Evolutionary conservation across 176 grass and related monocot species (phyloP).

Genomic region (Rhynchospora pubera): DNA sequence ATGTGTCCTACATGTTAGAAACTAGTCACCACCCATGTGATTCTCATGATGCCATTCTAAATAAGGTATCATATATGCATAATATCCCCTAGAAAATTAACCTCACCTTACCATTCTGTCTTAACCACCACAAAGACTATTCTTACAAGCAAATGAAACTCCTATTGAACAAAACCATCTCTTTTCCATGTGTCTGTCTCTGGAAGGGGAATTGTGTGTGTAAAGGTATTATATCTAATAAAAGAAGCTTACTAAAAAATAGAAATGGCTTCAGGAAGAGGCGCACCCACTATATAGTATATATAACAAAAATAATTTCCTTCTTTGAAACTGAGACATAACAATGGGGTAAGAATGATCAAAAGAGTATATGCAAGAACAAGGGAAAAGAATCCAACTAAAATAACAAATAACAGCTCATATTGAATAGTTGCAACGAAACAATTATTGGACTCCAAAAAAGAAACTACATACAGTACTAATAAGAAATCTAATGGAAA

Average conservation of each 20-base stretch:
- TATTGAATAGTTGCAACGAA: no score
- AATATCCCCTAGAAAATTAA: neutral
- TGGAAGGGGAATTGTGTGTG: neutral
- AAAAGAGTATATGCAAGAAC: neutral
- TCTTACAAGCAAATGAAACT: constrained; percentile 19
- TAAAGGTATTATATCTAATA: neutral
- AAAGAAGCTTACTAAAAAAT: neutral
- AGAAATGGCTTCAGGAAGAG: neutral
- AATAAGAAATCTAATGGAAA: no score
- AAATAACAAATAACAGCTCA: neutral
- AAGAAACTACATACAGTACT: no score
- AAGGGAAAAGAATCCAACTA: neutral
- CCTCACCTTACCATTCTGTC: neutral
- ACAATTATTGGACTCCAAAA: no score
- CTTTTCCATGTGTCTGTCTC: neutral
- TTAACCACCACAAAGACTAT: constrained; percentile 19
- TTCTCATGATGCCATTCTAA: neutral
- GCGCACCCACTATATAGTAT: neutral
- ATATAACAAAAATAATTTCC: neutral
- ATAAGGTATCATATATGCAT: neutral
- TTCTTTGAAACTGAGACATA: neutral
- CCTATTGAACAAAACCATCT: neutral
- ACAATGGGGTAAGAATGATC: neutral
- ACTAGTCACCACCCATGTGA: neutral
- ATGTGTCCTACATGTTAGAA: no score